Base-by-base conservation (phyloP, 2,329 filamentous ascomycete species). In the Verticillium albo-atrum region DNA sequence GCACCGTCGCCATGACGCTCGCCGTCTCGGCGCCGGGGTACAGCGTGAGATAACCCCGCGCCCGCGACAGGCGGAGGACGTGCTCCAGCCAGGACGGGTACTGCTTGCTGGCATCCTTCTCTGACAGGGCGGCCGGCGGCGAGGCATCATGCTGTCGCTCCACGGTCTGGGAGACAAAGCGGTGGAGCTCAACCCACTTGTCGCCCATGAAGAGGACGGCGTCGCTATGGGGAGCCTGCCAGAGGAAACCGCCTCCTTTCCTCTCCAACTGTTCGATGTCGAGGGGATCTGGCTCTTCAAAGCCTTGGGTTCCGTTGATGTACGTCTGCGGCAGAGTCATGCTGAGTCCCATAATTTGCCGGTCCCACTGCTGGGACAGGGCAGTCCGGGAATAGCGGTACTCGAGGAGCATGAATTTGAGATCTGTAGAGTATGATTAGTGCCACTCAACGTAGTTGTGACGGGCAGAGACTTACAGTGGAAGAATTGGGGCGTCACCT, bases 131-230 rank as follows among this genome's bases (percentile, higher is more conserved):
- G 1, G 74, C 65, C 1, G 79, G 75, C 2, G 73, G 67, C 7
- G 74, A 66, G n/a, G 67, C 68, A 0, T 64, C 57, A 12, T 50
- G 58, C 9, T 66, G 64, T 35, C 74, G 72, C 50, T 79, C 75
- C 20, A 70, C 70, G 32, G 79, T 75, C 17, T 93, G 75, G 12
- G 89, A 84, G 2, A 96, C 82, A 66, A 96, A 95, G 12, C 86
- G 83, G 70, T 97, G 92, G 10, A 97, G 82, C 66, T 96, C 91
- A 14, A 84, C 77, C 95, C 95, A 99, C 68, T 89, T 92, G 54
- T 92, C 85, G 51, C 93, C 92, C 59, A 95, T 87, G 70, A 94
- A 89, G 10, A 99, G 79, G 12, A 88, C 85, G 1, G 94, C 93
- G 63, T 95, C 89, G 68, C 89, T 91, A 64, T 87, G 90, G 5